Evolutionary conservation across 768 basidiomycete genomes (phyloP).

Genomic region (Naganishia antarctica): DNA sequence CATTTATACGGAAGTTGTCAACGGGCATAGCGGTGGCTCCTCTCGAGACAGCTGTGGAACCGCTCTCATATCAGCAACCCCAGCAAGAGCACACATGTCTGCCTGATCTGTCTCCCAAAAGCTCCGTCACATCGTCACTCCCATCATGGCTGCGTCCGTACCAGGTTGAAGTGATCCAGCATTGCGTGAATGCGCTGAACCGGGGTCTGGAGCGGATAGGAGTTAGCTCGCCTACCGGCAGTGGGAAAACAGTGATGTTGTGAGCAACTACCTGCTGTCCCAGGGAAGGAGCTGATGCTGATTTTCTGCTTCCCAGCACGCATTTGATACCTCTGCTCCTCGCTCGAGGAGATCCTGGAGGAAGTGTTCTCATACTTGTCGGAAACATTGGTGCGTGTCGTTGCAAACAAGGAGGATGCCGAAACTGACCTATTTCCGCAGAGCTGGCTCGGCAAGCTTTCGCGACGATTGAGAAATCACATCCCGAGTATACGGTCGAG

Average conservation of each 20-base stretch:
- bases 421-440: not conserved
- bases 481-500: constrained; percentile 74
- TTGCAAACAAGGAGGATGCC: not conserved
- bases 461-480: constrained; percentile 60
- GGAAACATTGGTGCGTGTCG: constrained; percentile 57
- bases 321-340: constrained; percentile 25
- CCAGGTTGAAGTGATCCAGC: constrained; percentile 71
- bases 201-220: constrained; percentile 59
- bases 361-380: constrained; percentile 70
- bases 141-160: constrained; percentile 60
- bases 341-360: constrained; percentile 50
- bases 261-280: not conserved
- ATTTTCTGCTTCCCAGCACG: constrained; percentile 11
- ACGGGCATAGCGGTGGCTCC: no score
- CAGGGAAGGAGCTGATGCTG: not conserved
- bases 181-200: constrained; percentile 67
- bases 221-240: constrained; percentile 46
- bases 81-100: no score
- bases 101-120: no score
- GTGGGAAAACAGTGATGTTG: constrained; percentile 84
- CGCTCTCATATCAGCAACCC: no score
- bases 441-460: constrained; percentile 87
- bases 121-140: no score
- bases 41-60: no score
- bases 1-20: no score